Evolutionary conservation across 2,329 filamentous ascomycete genomes (phyloP).

Genomic region (Mycosphaerella sp.): DNA sequence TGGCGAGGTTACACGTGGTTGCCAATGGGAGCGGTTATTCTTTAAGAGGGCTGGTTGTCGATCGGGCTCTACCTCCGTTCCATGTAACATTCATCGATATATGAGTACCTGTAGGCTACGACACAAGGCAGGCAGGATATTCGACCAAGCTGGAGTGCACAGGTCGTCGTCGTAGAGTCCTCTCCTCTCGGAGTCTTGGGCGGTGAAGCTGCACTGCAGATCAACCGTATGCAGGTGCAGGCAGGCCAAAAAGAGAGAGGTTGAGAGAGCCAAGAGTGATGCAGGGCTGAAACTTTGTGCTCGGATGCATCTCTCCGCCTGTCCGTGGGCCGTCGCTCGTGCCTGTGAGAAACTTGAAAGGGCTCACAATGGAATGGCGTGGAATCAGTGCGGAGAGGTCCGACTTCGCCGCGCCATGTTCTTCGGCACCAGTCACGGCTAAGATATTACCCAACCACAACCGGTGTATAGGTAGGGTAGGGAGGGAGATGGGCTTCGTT

Average conservation of each 20-base stretch:
- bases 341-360: not conserved
- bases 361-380: not conserved
- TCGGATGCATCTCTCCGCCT: not conserved
- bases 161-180: no score
- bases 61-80: not conserved
- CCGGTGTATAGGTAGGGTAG: not conserved
- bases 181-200: no score
- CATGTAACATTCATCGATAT: no score
- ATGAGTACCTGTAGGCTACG: no score
- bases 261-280: not conserved
- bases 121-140: no score
- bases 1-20: conserved; percentile 9
- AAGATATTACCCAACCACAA: conserved; percentile 13
- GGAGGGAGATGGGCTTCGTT: not conserved
- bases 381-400: not conserved
- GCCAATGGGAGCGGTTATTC: not conserved
- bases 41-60: not conserved
- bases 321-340: not conserved
- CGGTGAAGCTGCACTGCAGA: no score
- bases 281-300: not conserved
- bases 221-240: no score
- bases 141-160: no score
- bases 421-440: conserved; percentile 12
- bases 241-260: not conserved
- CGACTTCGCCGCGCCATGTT: not conserved